Evolutionary conservation across 192 early-diverging fungal species (phyloP).

Genomic region (Geranomyces variabilis): DNA sequence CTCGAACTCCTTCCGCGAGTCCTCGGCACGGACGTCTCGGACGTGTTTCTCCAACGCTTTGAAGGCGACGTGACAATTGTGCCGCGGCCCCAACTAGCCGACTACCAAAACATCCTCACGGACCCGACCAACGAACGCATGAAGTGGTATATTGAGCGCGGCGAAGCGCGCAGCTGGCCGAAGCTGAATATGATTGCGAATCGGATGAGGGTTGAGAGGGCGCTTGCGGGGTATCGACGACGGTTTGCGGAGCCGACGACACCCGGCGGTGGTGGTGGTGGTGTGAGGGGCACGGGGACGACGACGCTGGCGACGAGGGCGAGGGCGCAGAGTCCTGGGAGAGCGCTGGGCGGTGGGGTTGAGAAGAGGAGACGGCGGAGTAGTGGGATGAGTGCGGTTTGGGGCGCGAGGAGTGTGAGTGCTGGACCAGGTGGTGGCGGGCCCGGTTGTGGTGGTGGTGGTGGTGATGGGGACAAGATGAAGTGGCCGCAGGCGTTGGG

Average conservation of each 20-base stretch:
- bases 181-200: slow-evolving; percentile 78
- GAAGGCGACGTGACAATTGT: slow-evolving; percentile 88
- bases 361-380: too few relatives aligned
- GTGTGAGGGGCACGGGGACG: background rate
- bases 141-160: slow-evolving; percentile 58
- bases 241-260: background rate
- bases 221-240: background rate
- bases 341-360: too few relatives aligned
- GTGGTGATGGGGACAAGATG: too few relatives aligned
- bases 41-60: slow-evolving; percentile 87
- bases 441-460: too few relatives aligned
- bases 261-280: background rate
- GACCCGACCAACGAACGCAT: slow-evolving; percentile 68
- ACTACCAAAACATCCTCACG: slow-evolving; percentile 65
- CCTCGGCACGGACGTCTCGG: slow-evolving; percentile 78
- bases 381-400: too few relatives aligned
- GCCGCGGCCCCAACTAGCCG: slow-evolving; percentile 59
- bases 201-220: slow-evolving; percentile 70
- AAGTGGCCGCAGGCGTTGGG: too few relatives aligned
- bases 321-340: too few relatives aligned
- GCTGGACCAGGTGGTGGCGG: too few relatives aligned
- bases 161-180: slow-evolving; percentile 70
- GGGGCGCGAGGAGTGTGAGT: too few relatives aligned
- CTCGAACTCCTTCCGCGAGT: slow-evolving; percentile 76
- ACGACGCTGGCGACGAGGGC: background rate